Evolutionary conservation across 2,329 filamentous ascomycete genomes (phyloP), one percentile per base, ranked within the genome.

Genomic region (Emydomyces testavorans): DNA sequence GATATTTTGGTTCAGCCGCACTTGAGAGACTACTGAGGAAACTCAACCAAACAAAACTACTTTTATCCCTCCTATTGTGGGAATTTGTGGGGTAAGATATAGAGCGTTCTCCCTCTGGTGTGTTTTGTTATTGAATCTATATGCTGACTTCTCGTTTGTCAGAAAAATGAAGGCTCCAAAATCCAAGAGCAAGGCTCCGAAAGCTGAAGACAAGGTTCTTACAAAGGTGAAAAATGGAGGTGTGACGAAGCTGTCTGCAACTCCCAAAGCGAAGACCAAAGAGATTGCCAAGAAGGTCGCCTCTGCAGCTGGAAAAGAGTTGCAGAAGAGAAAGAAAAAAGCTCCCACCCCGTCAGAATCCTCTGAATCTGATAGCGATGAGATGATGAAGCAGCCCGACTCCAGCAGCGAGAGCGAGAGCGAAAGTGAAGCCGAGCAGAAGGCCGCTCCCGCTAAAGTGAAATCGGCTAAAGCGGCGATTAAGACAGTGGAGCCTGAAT

Each of bases 151-250:
- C 53, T 57, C 52, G 51, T 44, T 51, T 52, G 46, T 35, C 46
- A 38, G 29, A 21, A 50, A 60, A 58, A 57, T 58, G 59, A 68
- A 58, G 56, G 70, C 69, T 65, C 68, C 67, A 41, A 71, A 71
- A 62, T 64, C 65, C 48, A 70, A 71, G 62, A 53, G 59, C 57
- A 58, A 51, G 56, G 55, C 56, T 42, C 60, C 68, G 50, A 68
- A 70, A 57, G 55, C 62, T 52, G 59, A 56, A 52, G 61, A 63
- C 60, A 70, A 70, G 62, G 57, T 64, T 56, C 51, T 71, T 54
- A 63, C 57, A 61, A 71, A 71, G 62, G 70, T 71, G 58, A 72
- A 72, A 63, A 63, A 66, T 54, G 62, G 63, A 50, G 68, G 63
- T 52, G 64, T 72, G 48, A 62, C 63, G 55, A 73, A 72, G 62